A percentile compares a stretch with the other conserved stretches of the same genome.
Conservation (phyloP, 768 basidiomycete species). For the Asterophora lycoperdoides region DNA sequence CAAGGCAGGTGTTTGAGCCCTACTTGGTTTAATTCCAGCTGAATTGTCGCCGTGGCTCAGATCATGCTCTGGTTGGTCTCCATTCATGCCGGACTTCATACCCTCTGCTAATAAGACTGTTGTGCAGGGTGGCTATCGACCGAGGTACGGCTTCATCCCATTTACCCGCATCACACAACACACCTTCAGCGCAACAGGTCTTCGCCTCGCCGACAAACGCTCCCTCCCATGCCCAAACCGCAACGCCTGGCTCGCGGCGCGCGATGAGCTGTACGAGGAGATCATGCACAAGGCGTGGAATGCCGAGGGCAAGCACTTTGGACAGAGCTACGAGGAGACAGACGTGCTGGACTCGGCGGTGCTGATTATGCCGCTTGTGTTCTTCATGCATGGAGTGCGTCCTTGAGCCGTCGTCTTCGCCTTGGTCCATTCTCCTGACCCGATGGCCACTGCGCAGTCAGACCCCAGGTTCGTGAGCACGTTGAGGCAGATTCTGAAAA, state of each 20-base stretch:
- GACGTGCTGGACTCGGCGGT: conserved; percentile 82
- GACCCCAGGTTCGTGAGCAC: conserved; percentile 90
- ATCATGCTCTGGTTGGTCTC: conserved; percentile 79
- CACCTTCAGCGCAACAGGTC: conserved; percentile 36
- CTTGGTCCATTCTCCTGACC: too few relatives aligned
- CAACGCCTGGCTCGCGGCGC: conserved; percentile 63
- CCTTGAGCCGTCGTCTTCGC: too few relatives aligned
- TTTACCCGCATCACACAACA: not conserved
- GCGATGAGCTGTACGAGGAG: conserved; percentile 88
- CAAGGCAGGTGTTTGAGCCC: conserved; percentile 50
- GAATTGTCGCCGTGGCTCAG: conserved; percentile 28
- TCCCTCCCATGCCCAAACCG: conserved; percentile 82
- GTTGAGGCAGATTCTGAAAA: conserved; percentile 75
- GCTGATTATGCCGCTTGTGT: conserved; percentile 89
- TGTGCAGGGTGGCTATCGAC: conserved; percentile 85
- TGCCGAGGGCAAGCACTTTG: conserved; percentile 60
- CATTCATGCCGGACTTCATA: not conserved
- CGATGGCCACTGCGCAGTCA: conserved; percentile 40
- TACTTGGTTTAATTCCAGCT: conserved; percentile 17
- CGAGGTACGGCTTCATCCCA: conserved; percentile 45
- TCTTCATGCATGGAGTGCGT: conserved; percentile 80
- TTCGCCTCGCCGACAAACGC: conserved; percentile 92
- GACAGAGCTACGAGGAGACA: conserved; percentile 87
- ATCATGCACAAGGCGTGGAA: conserved; percentile 91
- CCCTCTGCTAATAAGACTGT: not conserved